Evolutionary conservation across 1,284 basidiomycete species (phyloP), one percentile per base, ranked within the genome.

Genomic region (Rhodotorula sp.): DNA sequence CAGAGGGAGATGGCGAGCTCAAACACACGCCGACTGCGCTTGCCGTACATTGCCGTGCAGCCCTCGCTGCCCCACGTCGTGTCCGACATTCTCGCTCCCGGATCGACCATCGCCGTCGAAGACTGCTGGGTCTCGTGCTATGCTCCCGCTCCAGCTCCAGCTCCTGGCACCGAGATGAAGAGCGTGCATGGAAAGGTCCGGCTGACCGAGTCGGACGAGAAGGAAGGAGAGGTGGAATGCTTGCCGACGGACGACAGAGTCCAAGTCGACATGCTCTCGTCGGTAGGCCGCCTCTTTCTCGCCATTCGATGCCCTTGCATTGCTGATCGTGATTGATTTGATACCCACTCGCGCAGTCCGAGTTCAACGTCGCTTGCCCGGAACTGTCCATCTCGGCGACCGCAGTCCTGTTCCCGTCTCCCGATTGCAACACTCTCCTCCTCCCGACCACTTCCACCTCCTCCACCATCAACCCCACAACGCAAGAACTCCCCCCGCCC

Each of bases 111-210:
- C 7, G 84, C 86, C 0, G 81, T 80, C 4, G 89, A 91, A 70
- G 84, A 84, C 59, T 85, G 88, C 76, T 91, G 89, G 89, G 80
- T 90, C 4, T 90, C 89, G 0, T 87, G 86, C 79, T 91, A 91
- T 81, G 38, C n/a, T 8, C 14, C 54, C 8, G 26, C 6, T 16
- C 21, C 34, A 34, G 31, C 31, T 4, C 7, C n/a, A 5, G 16
- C 6, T 19, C 14, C 6, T 28, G 21, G 18, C 19, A 43, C 71
- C 21, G 74, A 71, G 2, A 85, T 85, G 57, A 67, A 78, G 1
- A 87, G 87, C 3, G 83, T 89, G 2, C 89, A 90, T 74, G 85
- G 86, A 15, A 87, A 86, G 79, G 82, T 88, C 28, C 79, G 81
- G 38, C 84, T 85, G 8, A 79, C 82, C 55, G 77, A 68, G 54